Evolutionary conservation across 768 basidiomycete genomes (phyloP), one percentile per base, ranked within the genome.

Genomic region (Lentinus brumalis): DNA sequence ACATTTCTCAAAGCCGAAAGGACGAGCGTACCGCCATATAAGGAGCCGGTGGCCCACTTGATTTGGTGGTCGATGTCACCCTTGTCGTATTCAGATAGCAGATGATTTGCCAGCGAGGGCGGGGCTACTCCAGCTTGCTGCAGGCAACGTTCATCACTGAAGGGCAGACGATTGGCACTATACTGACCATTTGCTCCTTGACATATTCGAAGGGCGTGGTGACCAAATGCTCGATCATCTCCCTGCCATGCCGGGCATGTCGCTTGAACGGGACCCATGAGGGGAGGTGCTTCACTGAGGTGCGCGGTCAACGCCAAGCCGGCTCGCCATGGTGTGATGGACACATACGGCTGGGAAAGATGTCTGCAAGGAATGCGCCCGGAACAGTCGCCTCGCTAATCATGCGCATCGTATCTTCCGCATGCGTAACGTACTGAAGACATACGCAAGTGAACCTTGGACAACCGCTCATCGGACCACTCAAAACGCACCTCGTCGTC

Each of bases 331-430:
- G 10, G 30, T 16, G 30, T 11, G 16, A 35, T 15, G 31, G 5
- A 26, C 6, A 63, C 65, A 40, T 35, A 66, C 65, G 41, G 9
- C 35, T 29, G 3, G 65, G 65, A 16, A 66, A 35, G 3, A 57
- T 7, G 21, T 66, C 65, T 6, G 84, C 79, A 1, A 82, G 68
- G 59, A 76, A 83, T 26, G 71, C 62, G 6, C 80, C 82, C 0
- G 78, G 78, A 10, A 73, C 61, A 0, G 73, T 67, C 0, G 78
- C 78, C 12, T 69, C 56, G 5, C 65, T 66, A 42, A 79, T 63
- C 4, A 68, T 66, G 1, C 71, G 60, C 16, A 76, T 64, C 3
- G 79, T 77, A 7, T 73, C 65, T 32, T 81, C 76, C 0, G 78
- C 79, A 5, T 77, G 66, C 0, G 66, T 56, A 32, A 85, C 70